Conservation (phyloP, 176 grass and related monocot genomes). For the Panicum miliaceum region DNA sequence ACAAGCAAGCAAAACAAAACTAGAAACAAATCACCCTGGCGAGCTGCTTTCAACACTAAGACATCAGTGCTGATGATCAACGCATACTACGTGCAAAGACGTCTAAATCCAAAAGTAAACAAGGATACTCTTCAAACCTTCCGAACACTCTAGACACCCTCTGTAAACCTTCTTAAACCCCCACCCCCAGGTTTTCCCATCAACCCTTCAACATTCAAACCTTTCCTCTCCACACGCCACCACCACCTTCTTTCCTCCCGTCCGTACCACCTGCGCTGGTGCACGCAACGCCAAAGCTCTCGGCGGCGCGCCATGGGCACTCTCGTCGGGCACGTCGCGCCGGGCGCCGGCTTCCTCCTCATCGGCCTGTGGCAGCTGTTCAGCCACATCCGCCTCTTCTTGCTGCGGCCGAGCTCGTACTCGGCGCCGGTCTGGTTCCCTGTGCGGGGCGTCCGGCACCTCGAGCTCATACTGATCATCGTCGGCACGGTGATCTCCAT, state of each 20-base stretch:
- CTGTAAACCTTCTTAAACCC: slow-evolving; percentile 52
- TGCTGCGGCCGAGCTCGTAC: slow-evolving; percentile 65
- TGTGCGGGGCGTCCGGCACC: slow-evolving; percentile 46
- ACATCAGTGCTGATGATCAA: slow-evolving; percentile 46
- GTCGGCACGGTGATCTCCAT: slow-evolving; percentile 58
- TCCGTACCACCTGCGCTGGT: background rate
- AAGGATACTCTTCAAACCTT: slow-evolving; percentile 51
- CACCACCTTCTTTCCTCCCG: background rate
- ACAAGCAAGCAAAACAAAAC: slow-evolving; percentile 34
- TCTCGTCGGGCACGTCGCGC: slow-evolving; percentile 79
- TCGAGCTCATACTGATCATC: slow-evolving; percentile 73
- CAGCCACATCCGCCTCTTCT: slow-evolving; percentile 74
- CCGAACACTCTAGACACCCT: slow-evolving; percentile 52
- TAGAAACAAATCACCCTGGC: background rate
- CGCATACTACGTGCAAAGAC: background rate
- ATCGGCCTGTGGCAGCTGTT: slow-evolving; percentile 92
- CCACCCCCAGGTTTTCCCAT: background rate
- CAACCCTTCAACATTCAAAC: slow-evolving; percentile 29
- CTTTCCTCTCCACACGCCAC: slow-evolving; percentile 23
- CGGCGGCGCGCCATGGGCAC: slow-evolving; percentile 60
- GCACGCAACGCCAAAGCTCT: background rate
- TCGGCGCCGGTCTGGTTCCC: slow-evolving; percentile 83
- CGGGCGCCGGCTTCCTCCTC: slow-evolving; percentile 77
- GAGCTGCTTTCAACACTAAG: slow-evolving; percentile 26
- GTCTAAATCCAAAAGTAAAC: slow-evolving; percentile 8